These are phyloP conservation scores for Diaporthe sp. DNA, from an alignment of 2,329 filamentous ascomycete genomes.

Conservation along the genomic window DNA sequence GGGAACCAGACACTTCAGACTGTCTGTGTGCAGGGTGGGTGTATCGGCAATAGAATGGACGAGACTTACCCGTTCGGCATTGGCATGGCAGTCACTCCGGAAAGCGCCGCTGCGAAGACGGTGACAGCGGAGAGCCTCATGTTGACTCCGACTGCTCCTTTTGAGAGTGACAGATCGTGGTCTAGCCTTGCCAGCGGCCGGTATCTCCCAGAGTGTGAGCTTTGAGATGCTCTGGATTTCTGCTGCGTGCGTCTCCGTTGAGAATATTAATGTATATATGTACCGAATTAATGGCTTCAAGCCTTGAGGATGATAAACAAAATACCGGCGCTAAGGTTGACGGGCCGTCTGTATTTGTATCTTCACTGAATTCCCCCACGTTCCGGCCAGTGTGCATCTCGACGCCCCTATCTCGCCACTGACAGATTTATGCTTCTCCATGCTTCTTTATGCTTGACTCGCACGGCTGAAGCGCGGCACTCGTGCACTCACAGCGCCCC, in stretches of 20 bases:
- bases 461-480: neutral
- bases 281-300: neutral
- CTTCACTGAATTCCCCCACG: neutral
- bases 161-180: too few relatives aligned
- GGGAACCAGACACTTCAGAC: too few relatives aligned
- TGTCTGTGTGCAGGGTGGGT: neutral
- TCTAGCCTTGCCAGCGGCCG: neutral
- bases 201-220: neutral
- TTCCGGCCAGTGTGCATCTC: too few relatives aligned
- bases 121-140: neutral
- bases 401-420: neutral
- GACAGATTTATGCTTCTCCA: neutral
- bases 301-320: too few relatives aligned
- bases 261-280: neutral
- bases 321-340: fast-evolving
- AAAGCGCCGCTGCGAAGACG: neutral
- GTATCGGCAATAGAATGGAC: too few relatives aligned
- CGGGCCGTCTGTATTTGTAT: neutral
- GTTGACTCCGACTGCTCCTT: neutral
- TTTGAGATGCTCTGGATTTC: neutral
- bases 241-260: fast-evolving
- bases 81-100: neutral
- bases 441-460: neutral
- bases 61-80: neutral
- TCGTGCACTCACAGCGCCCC: neutral